Evolutionary conservation across 768 basidiomycete species (phyloP).

Genomic region (Butyriboletus loyo): DNA sequence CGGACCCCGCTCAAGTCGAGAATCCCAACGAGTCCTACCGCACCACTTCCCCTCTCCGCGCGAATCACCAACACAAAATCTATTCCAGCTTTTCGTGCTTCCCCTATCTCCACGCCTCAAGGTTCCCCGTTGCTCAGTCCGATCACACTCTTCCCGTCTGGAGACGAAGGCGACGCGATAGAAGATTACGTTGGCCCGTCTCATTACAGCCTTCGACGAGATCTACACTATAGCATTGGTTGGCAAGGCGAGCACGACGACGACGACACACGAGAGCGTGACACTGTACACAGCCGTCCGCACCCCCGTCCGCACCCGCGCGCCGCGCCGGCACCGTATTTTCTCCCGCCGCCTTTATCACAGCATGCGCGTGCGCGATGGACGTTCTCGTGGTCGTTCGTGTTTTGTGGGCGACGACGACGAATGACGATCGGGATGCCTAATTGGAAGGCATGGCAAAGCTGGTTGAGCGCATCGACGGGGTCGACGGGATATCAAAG

Average conservation of each 20-base stretch:
- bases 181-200: conserved; percentile 43
- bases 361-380: conserved; percentile 22
- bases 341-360: conserved; percentile 37
- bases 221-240: conserved; percentile 27
- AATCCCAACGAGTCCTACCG: conserved; percentile 39
- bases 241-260: conserved; percentile 31
- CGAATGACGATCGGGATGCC: conserved; percentile 51
- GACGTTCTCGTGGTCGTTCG: conserved; percentile 51
- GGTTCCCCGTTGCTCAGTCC: conserved; percentile 39
- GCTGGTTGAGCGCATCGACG: conserved; percentile 9
- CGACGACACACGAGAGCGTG: background rate
- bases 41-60: conserved; percentile 36
- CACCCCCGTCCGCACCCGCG: background rate
- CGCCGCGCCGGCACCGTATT: conserved; percentile 24
- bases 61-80: conserved; percentile 38
- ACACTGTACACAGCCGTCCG: background rate
- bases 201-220: conserved; percentile 45
- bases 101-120: conserved; percentile 36
- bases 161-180: conserved; percentile 47
- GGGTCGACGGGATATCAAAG: conserved; percentile 8
- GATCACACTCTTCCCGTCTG: conserved; percentile 34
- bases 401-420: conserved; percentile 51
- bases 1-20: conserved; percentile 44
- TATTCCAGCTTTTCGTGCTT: conserved; percentile 40
- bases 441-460: conserved; percentile 21